Base-by-base conservation (phyloP, 2,329 filamentous ascomycete genomes). In the Fusarium dlaminii region DNA sequence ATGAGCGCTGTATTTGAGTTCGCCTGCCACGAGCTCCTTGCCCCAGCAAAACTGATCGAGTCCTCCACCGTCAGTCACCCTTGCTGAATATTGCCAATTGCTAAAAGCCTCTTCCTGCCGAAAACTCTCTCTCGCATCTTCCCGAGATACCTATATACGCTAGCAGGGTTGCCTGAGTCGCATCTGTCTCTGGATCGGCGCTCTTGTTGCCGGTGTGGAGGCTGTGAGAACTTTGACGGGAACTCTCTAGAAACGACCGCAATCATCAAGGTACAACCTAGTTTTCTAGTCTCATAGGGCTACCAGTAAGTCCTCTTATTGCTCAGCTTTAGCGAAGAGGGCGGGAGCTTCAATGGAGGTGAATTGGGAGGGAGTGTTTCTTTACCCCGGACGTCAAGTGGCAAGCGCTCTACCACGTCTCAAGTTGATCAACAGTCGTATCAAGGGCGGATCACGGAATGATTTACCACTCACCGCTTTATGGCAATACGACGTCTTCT, bases 361-460 rank as follows among this genome's bases (percentile, higher is more conserved):
- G 66, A 34, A 32, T 32, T 68, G 40, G 43, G 32, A 39, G 49
- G 42, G 51, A 68, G 43, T 69, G 30, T 42, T 46, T 54, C 42
- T 51, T 36, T 37, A 56, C 40, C 48, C 66, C 42, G 29, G 34
- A 45, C 34, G 29, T 64, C 34, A 56, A 49, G 66, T 57, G 67
- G 59, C 46, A 70, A 59, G 52, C 45, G 24, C 37, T 42, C 39
- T 57, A 70, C 42, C 42, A 66, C 30, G 66, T 57, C 48, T 59
- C 52, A 60, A 70, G 37, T 66, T 70, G 66, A 70, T 70, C 40
- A 66, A 70, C 58, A 34, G 52, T 65, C 52, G 51, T 54, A 70
- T 70, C 34, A 40, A 64, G 40, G 67, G 51, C 67, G 67, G 67
- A 65, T 58, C 52, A 52, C 67, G 59, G 60, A 66, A 70, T 32